Base-by-base conservation (phyloP, 805 yeast genomes). In the Myxozyma vanderwaltii region DNA sequence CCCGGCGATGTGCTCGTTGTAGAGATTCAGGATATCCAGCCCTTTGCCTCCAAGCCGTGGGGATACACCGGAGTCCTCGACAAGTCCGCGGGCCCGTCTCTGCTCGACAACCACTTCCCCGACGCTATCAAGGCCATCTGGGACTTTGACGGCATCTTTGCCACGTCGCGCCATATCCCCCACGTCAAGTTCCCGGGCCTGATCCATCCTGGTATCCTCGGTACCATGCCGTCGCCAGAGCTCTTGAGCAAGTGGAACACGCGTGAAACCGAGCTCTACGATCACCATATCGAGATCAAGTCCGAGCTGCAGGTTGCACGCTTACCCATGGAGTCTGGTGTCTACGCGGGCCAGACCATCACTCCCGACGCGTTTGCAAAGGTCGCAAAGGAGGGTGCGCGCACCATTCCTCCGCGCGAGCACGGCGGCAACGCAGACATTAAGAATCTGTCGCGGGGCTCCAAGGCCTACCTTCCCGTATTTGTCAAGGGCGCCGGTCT, bases 351-450 rank as follows among this genome's bases (percentile, higher is more conserved):
- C 1, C 55, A 69, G 5, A 21, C 59, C n/a, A 80, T 79, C 4
- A 52, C 71, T 4, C 57, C 59, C 8, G 76, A 68, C 8, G 54
- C 73, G 21, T 68, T 69, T 19, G 71, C 61, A 12, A 65, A 67
- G 38, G 74, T 75, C 35, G 76, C 72, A 6, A 68, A 68, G 47
- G 75, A 75, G 48, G 83, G 83, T n/a, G 82, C 82, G 6, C 72
- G 83, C 40, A 80, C 83, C 1, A 79, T 80, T 55, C 83, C 83
- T 21, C 63, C 82, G 80, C 66, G 67, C 29, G 83, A 80, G 70
- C 74, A 79, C 67, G 83, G 83, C 12, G 83, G 83, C 12, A 80
- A 80, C 65, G 79, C 82, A 68, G 83, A 80, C 61, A 80, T 80
- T 65, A 80, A 80, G 68, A 79, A 79, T 59, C 69, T 80, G 24